Evolutionary conservation across 768 basidiomycete species (phyloP), one percentile per base, ranked within the genome.

Genomic region (Naganishia onofrii): DNA sequence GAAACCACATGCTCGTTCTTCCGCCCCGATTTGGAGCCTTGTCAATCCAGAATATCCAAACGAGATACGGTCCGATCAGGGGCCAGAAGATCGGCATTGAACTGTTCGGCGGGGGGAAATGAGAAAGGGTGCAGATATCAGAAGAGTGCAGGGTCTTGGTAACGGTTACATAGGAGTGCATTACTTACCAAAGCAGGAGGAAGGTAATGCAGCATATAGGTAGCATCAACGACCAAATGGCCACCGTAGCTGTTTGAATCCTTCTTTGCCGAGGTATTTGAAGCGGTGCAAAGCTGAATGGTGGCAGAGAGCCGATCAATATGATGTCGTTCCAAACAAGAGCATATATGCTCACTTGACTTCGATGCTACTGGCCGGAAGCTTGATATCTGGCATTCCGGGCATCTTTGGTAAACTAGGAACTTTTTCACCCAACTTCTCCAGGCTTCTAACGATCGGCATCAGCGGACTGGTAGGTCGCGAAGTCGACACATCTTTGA

Each of bases 71-170:
- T 13, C 86, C 83, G 44, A 97, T 79, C 36, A 93, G 76, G 0
- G 93, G 91, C 96, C 96, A 99, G 48, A 93, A 81, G 1, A 87
- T 85, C 0, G 94, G 95, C 71, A 91, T 85, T 2, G 95, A 93
- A 75, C 95, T 97, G 77, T 19, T 29, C 15, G 29, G 15, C 1
- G 3, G 21, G n/a, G 4, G n/a, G 13, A 51, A 28, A 21, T 38
- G 60, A 10, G 4, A 9, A 31, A 17, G 34, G 6, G 29, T n/a
- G 63, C 9, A 34, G 29, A 53, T 1, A 55, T 31, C 2, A 21
- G n/a, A n/a, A 29, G 32, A 2, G 28, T 38, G 34, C 28, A 13
- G 19, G 28, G 3, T 7, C 26, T 8, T 15, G 53, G 8, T 44
- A 5, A 58, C 29, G 23, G 4, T 51, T 29, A 2, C 13, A 57